Evolutionary conservation across 2,329 filamentous ascomycete species (phyloP).

Genomic region (Fusarium floridanum): DNA sequence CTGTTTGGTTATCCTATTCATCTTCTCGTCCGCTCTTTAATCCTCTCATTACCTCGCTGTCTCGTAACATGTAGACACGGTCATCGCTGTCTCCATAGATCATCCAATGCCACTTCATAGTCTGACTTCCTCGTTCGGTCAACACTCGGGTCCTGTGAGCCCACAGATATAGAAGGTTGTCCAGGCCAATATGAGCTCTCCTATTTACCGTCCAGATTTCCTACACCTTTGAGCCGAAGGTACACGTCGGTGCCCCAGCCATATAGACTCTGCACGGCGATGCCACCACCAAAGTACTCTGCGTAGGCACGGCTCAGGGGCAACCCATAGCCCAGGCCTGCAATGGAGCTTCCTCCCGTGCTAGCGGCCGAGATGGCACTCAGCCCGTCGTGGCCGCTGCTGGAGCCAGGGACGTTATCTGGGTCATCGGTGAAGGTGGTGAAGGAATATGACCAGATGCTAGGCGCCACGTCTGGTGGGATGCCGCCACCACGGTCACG

Average conservation of each 20-base stretch:
- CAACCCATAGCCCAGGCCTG: constrained; percentile 91
- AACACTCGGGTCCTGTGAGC: not conserved
- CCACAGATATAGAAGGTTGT: not conserved
- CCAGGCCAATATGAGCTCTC: not conserved
- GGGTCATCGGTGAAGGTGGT: constrained; percentile 84
- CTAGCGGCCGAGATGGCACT: constrained; percentile 80
- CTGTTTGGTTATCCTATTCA: not conserved
- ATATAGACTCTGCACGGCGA: constrained; percentile 93
- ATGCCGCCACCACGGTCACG: constrained; percentile 97
- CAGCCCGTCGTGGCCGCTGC: constrained; percentile 67
- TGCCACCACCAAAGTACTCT: constrained; percentile 97
- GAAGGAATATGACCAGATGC: constrained; percentile 98
- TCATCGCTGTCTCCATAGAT: not conserved
- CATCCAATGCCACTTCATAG: not conserved
- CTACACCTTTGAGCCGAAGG: constrained; percentile 72
- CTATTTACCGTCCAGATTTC: constrained; percentile 59
- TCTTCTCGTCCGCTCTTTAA: not conserved
- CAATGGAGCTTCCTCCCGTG: constrained; percentile 84
- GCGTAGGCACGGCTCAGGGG: constrained; percentile 93
- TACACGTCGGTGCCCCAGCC: constrained; percentile 89
- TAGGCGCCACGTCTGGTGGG: constrained; percentile 81
- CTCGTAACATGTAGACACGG: not conserved
- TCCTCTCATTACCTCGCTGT: not conserved
- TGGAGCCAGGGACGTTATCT: constrained; percentile 56
- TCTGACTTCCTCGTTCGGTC: not conserved